Base-by-base conservation (phyloP, 2,329 filamentous ascomycete species). In the Aspergillus sp. region DNA sequence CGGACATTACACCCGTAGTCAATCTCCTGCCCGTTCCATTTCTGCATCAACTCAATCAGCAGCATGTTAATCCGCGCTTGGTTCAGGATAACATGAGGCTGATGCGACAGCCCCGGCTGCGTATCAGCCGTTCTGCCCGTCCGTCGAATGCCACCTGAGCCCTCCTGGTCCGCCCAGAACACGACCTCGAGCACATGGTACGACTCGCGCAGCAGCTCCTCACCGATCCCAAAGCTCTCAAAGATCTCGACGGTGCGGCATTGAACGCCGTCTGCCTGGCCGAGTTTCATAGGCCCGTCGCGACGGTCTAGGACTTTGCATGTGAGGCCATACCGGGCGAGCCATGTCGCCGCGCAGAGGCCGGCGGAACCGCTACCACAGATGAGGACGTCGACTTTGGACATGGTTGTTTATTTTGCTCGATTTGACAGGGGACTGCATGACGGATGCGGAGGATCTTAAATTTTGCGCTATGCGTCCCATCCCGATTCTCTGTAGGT, bases 211-310 rank as follows among this genome's bases (percentile, higher is more conserved):
- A 82, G 69, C 23, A 84, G 66, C 15, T 74, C 67, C 41, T 80
- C 77, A 1, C 74, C 70, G 3, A 83, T 71, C 1, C 73, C 77
- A 27, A 83, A 79, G 41, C 76, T 79, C 56, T 83, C 80, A 44
- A 82, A 81, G 19, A 84, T 74, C 60, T 84, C 81, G 12, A 83
- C 78, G 0, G 79, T 81, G 1, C 79, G 77, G 48, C 75, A 78
- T 62, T 82, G 79, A 15, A 82, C 77, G 1, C 80, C 80, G 50
- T 86, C 83, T 12, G 83, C 83, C 62, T 85, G 80, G 2, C 82
- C 82, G 41, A 75, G 71, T 37, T 70, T 58, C 44, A 85, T 69
- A 0, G 78, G 79, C 0, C 79, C 81, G 3, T 64, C 49, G 4
- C 78, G 74, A 5, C 72, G 73, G 55, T 86, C 83, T 1, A 85